Evolutionary conservation across 2,329 filamentous ascomycete species (phyloP).

Genomic region (Lojkania enalia): DNA sequence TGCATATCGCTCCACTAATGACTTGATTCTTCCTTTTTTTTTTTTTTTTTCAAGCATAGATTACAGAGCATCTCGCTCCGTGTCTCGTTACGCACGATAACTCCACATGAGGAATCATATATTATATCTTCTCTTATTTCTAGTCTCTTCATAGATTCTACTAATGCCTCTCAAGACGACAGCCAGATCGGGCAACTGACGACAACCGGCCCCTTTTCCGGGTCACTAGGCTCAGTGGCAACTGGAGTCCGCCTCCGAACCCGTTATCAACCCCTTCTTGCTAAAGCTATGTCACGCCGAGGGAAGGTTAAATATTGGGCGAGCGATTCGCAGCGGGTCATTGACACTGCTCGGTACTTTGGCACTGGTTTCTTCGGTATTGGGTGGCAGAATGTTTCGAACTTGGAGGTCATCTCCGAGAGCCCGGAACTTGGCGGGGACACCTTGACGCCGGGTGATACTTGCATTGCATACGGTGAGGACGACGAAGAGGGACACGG

Average conservation of each 20-base stretch:
- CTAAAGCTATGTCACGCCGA: slow-evolving; percentile 19
- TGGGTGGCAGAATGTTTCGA: slow-evolving; percentile 47
- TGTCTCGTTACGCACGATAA: too few species aligned
- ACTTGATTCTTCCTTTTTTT: too few species aligned
- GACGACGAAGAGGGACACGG: slow-evolving; percentile 52
- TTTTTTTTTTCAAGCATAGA: too few species aligned
- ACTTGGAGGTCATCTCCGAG: slow-evolving; percentile 58
- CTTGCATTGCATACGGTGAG: slow-evolving; percentile 46
- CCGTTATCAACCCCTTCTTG: slow-evolving; percentile 55
- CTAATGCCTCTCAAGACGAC: slow-evolving; percentile 41
- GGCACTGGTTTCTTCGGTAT: slow-evolving; percentile 59
- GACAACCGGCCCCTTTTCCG: slow-evolving; percentile 59
- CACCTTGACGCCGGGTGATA: slow-evolving; percentile 60
- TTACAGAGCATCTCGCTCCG: too few species aligned
- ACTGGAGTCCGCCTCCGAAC: slow-evolving; percentile 59
- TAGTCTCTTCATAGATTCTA: background rate
- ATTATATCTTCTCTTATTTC: too few species aligned
- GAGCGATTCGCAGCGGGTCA: slow-evolving; percentile 57
- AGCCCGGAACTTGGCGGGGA: slow-evolving; percentile 54
- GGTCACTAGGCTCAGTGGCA: slow-evolving; percentile 57
- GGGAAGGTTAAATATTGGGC: slow-evolving; percentile 53
- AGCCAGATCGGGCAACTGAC: slow-evolving; percentile 58
- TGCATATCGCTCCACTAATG: too few species aligned
- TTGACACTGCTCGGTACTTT: slow-evolving; percentile 61
- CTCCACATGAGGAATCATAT: too few species aligned